Base-by-base conservation (phyloP, 345 rosid genomes). In the Aethionema arabicum region DNA sequence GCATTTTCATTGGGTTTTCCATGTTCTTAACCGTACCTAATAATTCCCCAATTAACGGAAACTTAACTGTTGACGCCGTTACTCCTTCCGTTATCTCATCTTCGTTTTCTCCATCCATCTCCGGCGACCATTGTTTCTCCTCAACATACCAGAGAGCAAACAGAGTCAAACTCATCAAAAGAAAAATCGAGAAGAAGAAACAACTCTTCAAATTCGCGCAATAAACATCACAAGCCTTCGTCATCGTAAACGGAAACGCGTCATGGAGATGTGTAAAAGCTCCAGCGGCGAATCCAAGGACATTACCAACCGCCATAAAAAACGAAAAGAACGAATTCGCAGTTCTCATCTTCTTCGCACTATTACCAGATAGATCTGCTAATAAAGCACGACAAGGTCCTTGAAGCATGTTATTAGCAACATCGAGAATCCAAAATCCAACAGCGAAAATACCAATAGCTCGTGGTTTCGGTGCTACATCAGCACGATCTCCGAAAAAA, bases 261-360 rank as follows among this genome's bases (percentile, higher is more conserved):
- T 67, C 70, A 71, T 82, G 76, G 5, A 91, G 73, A 52, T 69
- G 77, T 2, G 82, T 66, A 70, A 79, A 72, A 45, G 91, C 77
- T 0, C 98, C 98, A 35, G 88, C 85, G 41, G 86, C 91, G 74
- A 48, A 91, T 5, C 98, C 96, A 3, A 84, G 87, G 0, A 88
- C 81, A 21, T 91, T 91, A 3, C 98, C 98, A 8, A 91, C 77
- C 5, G 96, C 93, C 96, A 91, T 91, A 81, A 91, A 91, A 59
- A 88, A 88, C 0, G 98, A 83, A 68, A 60, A 91, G 58, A 77
- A 72, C 0, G 75, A 52, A 33, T 90, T 91, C 5, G 93, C 81
- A 0, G 59, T 38, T 9, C 93, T 68, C 46, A 75, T 88, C 57
- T 72, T 78, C 63, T 64, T 77, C 60, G 74, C 81, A 54, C 72